A percentile compares a stretch with the other conserved stretches of the same genome.
Evolutionary conservation across 2,329 filamentous ascomycete species (phyloP).

Genomic region (Cladobotryum protrusum): DNA sequence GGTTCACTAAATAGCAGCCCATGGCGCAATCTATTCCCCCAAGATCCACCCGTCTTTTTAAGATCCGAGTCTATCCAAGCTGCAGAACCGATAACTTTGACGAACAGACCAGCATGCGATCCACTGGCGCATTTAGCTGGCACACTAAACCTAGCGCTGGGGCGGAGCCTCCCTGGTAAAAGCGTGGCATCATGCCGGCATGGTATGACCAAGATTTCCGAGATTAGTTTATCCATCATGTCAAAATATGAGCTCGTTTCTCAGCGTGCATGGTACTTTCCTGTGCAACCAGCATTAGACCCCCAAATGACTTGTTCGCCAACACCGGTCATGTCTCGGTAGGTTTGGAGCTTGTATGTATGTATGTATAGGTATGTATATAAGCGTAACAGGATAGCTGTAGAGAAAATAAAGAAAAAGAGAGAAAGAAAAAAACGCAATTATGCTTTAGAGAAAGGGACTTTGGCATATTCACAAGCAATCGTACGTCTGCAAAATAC

Average conservation of each 20-base stretch:
- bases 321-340: too few relatives aligned
- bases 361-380: too few relatives aligned
- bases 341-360: too few relatives aligned
- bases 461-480: too few relatives aligned
- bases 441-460: too few relatives aligned
- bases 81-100: slow-evolving; percentile 9
- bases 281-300: too few relatives aligned
- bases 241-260: neutral
- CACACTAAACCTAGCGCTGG: slow-evolving; percentile 5
- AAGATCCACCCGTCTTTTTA: slow-evolving; percentile 12
- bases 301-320: too few relatives aligned
- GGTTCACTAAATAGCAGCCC: neutral
- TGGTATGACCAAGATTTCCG: slow-evolving; percentile 13
- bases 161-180: slow-evolving; percentile 7
- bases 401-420: too few relatives aligned
- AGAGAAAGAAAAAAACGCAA: too few relatives aligned
- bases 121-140: slow-evolving; percentile 7
- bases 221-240: slow-evolving; percentile 7
- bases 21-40: slow-evolving; percentile 3
- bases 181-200: slow-evolving; percentile 11
- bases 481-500: neutral
- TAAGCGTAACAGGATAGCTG: too few relatives aligned
- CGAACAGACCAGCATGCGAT: slow-evolving; percentile 12
- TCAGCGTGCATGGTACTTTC: too few relatives aligned
- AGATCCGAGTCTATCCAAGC: slow-evolving; percentile 10